Evolutionary conservation across 2,329 filamentous ascomycete species (phyloP).

Genomic region (Fusarium torreyae): DNA sequence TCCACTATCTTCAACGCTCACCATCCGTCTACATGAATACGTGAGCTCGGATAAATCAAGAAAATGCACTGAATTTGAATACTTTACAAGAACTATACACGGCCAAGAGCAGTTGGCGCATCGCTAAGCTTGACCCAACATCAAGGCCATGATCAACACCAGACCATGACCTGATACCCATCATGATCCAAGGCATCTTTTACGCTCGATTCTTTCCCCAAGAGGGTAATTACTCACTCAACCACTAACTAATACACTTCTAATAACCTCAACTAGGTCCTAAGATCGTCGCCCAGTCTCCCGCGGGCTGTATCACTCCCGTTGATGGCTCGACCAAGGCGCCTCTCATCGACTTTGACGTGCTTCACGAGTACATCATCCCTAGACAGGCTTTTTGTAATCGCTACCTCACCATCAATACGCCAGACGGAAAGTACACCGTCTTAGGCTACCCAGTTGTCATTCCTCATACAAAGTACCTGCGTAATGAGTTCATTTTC

Average conservation of each 20-base stretch:
- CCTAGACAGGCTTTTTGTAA: conserved; percentile 96
- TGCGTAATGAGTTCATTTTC: conserved; percentile 97
- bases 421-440: conserved; percentile 77
- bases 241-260: not conserved
- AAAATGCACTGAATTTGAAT: not conserved
- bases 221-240: conserved; percentile 64
- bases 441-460: conserved; percentile 92
- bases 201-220: conserved; percentile 78
- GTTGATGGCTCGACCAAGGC: conserved; percentile 55
- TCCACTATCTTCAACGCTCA: conserved; percentile 3
- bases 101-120: not conserved
- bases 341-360: conserved; percentile 86
- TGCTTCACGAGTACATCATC: conserved; percentile 93
- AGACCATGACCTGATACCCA: conserved; percentile 34
- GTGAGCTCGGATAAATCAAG: not conserved
- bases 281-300: conserved; percentile 74
- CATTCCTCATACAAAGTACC: conserved; percentile 85
- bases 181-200: conserved; percentile 79
- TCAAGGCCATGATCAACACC: conserved; percentile 20
- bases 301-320: conserved; percentile 73
- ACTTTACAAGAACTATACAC: not conserved
- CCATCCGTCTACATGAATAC: not conserved
- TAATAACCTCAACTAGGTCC: conserved; percentile 61
- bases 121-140: not conserved
- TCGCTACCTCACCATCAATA: conserved; percentile 85